These are phyloP conservation scores for Termitomyces sp. DNA, from an alignment of 768 basidiomycete genomes.

Conservation along the genomic window DNA sequence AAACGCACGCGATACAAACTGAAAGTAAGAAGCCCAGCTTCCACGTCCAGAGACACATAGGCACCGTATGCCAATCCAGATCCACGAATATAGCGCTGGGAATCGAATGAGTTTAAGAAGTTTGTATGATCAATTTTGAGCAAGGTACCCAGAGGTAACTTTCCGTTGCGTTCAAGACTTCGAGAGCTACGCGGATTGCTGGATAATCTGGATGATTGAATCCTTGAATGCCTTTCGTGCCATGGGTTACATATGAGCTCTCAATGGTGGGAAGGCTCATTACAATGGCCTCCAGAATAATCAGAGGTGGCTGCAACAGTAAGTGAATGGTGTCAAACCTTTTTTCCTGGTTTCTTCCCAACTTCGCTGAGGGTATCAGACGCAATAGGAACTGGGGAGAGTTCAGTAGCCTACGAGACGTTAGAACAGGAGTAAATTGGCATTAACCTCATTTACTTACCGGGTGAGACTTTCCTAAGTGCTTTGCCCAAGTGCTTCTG, in stretches of 20 bases:
- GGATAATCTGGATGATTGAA: conserved; percentile 82
- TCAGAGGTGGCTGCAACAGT: neutral
- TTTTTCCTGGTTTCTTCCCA: conserved; percentile 66
- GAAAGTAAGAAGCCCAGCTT: conserved; percentile 73
- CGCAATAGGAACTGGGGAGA: conserved; percentile 63
- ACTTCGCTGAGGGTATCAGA: conserved; percentile 66
- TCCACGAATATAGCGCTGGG: conserved; percentile 84
- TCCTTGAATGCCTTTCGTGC: conserved; percentile 71
- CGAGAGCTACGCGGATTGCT: conserved; percentile 76
- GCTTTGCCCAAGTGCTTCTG: conserved; percentile 63
- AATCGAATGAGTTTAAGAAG: conserved; percentile 7
- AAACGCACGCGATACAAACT: conserved; percentile 66
- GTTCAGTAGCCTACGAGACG: conserved; percentile 35
- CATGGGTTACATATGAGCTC: conserved; percentile 79
- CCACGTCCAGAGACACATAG: conserved; percentile 63
- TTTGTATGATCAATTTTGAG: neutral
- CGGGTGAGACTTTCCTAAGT: conserved; percentile 57
- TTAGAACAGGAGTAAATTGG: neutral
- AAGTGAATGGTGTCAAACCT: conserved; percentile 34
- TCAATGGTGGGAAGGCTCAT: conserved; percentile 93
- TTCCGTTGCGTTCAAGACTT: conserved; percentile 90
- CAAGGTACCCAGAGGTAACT: conserved; percentile 82
- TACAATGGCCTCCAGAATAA: conserved; percentile 59
- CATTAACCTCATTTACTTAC: conserved; percentile 31
- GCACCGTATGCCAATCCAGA: conserved; percentile 96